Evolutionary conservation across 805 yeast species (phyloP).

Genomic region (Metschnikowia santaceciliae): DNA sequence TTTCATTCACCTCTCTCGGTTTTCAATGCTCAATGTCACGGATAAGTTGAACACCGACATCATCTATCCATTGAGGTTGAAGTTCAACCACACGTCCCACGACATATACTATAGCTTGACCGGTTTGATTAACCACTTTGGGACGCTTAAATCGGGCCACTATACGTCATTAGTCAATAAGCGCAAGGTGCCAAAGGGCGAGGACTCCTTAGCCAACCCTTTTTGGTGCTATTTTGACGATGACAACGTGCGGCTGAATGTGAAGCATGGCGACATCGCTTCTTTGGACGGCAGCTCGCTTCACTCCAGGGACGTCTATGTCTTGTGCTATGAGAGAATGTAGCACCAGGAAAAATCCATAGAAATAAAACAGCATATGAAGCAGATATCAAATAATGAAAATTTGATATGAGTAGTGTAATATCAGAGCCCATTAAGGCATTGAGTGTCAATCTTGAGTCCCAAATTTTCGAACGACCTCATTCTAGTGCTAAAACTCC

Average conservation of each 20-base stretch:
- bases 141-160: constrained; percentile 70
- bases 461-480: too few species aligned
- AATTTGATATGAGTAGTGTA: too few species aligned
- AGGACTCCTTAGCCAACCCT: constrained; percentile 35
- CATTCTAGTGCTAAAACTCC: too few species aligned
- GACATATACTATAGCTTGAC: constrained; percentile 48
- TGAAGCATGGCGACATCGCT: constrained; percentile 45
- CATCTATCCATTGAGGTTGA: constrained; percentile 52
- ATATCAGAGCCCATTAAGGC: too few species aligned
- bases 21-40: constrained; percentile 47
- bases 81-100: constrained; percentile 34
- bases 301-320: constrained; percentile 61
- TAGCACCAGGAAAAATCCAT: neutral
- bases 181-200: constrained; percentile 14
- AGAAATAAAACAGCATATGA: neutral
- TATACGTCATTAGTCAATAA: constrained; percentile 66
- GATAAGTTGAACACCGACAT: constrained; percentile 50
- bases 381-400: neutral
- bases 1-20: constrained; percentile 39
- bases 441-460: too few species aligned
- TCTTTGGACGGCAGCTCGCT: constrained; percentile 25
- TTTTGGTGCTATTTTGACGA: constrained; percentile 78
- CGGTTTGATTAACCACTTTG: constrained; percentile 69
- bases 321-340: constrained; percentile 57
- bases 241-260: constrained; percentile 47